A percentile compares a stretch with the other conserved stretches of the same genome.
phyloP scores from a whole-genome alignment of 306 rosid genomes.

The Trifolium pratense region DNA sequence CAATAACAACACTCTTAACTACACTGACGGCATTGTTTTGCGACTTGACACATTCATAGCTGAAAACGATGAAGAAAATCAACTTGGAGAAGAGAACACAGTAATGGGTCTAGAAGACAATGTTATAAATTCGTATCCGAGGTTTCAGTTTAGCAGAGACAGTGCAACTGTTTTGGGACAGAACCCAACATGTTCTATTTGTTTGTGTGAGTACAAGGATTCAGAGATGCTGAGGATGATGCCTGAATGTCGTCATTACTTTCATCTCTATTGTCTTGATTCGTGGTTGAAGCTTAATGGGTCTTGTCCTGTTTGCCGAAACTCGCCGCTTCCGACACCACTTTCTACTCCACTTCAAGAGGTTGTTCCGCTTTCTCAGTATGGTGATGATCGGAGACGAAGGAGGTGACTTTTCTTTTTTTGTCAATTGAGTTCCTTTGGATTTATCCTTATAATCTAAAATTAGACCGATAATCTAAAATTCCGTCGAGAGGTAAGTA shows the following conservation, averaged over 20 bases:
- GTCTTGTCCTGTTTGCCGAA: conserved; percentile 94
- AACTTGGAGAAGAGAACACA: background rate
- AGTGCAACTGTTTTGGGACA: background rate
- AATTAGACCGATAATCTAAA: background rate
- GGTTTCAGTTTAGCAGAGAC: conserved; percentile 58
- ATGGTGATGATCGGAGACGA: conserved; percentile 77
- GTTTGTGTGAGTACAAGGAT: conserved; percentile 50
- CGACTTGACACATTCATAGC: conserved; percentile 81
- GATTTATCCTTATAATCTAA: no score
- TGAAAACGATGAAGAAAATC: conserved; percentile 59
- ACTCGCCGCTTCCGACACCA: conserved; percentile 93
- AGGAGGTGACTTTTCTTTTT: conserved; percentile 48
- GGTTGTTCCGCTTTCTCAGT: conserved; percentile 85
- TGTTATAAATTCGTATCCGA: conserved; percentile 82
- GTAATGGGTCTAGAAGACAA: conserved; percentile 65
- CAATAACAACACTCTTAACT: background rate
- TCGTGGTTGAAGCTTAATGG: conserved; percentile 91
- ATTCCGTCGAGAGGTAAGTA: no score
- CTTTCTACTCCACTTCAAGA: conserved; percentile 86
- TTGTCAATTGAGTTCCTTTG: background rate
- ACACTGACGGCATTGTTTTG: conserved; percentile 58
- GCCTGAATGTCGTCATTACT: conserved; percentile 48
- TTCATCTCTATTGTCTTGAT: conserved; percentile 57
- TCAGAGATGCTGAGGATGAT: conserved; percentile 55
- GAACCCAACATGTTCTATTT: conserved; percentile 48